Evolutionary conservation across 495 filamentous ascomycete species (phyloP).

Genomic region (Penicillium lividum): DNA sequence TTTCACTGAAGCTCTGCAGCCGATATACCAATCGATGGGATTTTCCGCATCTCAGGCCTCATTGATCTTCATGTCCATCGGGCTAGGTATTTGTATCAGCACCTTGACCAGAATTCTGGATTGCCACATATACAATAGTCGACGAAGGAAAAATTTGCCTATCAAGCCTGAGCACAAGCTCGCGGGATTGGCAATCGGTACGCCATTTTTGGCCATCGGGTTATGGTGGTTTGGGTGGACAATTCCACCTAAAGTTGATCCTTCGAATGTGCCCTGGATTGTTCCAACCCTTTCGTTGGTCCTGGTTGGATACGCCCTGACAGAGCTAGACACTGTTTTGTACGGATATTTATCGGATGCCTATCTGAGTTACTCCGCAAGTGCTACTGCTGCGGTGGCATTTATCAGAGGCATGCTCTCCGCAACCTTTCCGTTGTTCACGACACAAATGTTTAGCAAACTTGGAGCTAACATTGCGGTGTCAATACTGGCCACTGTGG

Average conservation of each 20-base stretch:
- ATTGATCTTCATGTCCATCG: conserved; percentile 48
- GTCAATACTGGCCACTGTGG: conserved; percentile 46
- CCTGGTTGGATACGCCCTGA: conserved; percentile 50
- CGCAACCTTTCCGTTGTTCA: conserved; percentile 50
- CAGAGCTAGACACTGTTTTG: conserved; percentile 51
- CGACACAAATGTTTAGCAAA: conserved; percentile 41
- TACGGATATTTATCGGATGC: conserved; percentile 55
- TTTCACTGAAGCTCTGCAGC: conserved; percentile 51
- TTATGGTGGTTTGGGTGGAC: conserved; percentile 58
- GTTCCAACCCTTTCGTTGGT: conserved; percentile 44
- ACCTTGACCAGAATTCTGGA: conserved; percentile 48
- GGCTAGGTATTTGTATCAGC: conserved; percentile 42
- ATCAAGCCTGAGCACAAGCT: conserved; percentile 54
- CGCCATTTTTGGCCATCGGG: conserved; percentile 43
- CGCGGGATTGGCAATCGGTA: conserved; percentile 45
- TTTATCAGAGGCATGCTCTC: conserved; percentile 47
- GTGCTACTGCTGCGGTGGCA: conserved; percentile 50
- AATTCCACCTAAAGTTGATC: conserved; percentile 40
- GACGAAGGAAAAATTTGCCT: conserved; percentile 25
- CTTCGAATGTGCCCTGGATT: conserved; percentile 36
- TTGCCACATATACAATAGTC: conserved; percentile 27
- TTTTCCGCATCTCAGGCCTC: conserved; percentile 38
- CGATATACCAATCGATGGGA: conserved; percentile 47
- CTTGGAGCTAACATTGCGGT: conserved; percentile 47
- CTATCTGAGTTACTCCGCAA: conserved; percentile 53